Conservation (phyloP, 2,329 filamentous ascomycete genomes). For the Fusarium mundagurra region DNA sequence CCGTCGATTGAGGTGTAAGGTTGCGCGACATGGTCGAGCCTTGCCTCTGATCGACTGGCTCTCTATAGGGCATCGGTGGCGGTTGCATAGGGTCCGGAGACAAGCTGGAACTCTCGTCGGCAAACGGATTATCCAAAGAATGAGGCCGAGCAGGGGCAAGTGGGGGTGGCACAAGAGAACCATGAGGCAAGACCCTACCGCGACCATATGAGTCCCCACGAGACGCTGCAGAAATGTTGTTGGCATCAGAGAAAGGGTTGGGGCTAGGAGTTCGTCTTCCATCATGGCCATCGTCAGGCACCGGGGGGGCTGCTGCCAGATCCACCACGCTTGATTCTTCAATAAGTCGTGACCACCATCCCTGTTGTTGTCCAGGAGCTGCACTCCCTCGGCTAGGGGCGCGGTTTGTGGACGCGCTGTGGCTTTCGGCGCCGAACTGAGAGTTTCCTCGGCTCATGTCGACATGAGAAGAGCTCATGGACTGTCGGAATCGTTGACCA, state of each 20-base stretch:
- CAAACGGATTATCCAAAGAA: slow-evolving; percentile 54
- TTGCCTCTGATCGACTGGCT: slow-evolving; percentile 60
- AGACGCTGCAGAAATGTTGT: slow-evolving; percentile 52
- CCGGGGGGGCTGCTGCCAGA: slow-evolving; percentile 43
- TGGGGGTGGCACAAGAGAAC: slow-evolving; percentile 52
- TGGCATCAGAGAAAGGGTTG: slow-evolving; percentile 53
- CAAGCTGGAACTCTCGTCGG: slow-evolving; percentile 58
- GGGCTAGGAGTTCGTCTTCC: slow-evolving; percentile 25
- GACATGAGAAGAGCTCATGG: slow-evolving; percentile 50
- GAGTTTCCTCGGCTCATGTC: slow-evolving; percentile 64
- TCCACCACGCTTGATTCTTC: slow-evolving; percentile 53
- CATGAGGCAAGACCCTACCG: slow-evolving; percentile 52
- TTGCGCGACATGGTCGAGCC: slow-evolving; percentile 53
- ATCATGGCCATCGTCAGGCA: slow-evolving; percentile 28
- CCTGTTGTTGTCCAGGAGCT: slow-evolving; percentile 38
- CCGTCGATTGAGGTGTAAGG: slow-evolving; percentile 42
- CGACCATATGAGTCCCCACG: slow-evolving; percentile 52
- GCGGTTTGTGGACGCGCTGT: slow-evolving; percentile 47
- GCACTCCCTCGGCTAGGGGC: slow-evolving; percentile 12
- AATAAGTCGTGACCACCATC: slow-evolving; percentile 58
- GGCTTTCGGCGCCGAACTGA: slow-evolving; percentile 56
- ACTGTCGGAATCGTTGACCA: slow-evolving; percentile 32
- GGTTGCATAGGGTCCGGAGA: slow-evolving; percentile 39
- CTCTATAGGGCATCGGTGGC: slow-evolving; percentile 55
- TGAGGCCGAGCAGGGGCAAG: slow-evolving; percentile 41